Conservation (phyloP, 345 rosid genomes). For the Gossypium australe region DNA sequence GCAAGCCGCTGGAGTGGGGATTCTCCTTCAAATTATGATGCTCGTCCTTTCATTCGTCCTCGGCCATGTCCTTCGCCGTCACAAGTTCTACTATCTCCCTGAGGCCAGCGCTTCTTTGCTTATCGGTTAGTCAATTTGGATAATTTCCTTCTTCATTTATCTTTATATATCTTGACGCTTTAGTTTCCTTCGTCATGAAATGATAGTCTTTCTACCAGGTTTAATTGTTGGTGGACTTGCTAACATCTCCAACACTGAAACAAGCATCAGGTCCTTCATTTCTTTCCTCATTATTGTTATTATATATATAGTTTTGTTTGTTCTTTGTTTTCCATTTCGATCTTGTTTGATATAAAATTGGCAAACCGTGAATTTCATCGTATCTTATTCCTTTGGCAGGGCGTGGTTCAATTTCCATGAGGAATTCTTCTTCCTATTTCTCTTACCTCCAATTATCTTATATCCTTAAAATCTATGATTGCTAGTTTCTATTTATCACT, state of each 20-base stretch:
- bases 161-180: neutral
- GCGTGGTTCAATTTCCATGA: conserved; percentile 98
- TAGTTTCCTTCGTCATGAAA: neutral
- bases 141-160: neutral
- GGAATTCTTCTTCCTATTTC: conserved; percentile 91
- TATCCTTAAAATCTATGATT: conserved; percentile 47
- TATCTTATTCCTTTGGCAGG: conserved; percentile 36
- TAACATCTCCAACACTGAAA: conserved; percentile 82
- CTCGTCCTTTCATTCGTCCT: conserved; percentile 97
- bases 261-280: conserved; percentile 65
- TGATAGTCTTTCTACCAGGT: conserved; percentile 32
- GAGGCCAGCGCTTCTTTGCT: conserved; percentile 99
- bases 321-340: neutral
- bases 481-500: neutral
- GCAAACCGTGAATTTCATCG: neutral
- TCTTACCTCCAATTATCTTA: conserved; percentile 96
- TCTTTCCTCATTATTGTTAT: neutral
- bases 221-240: conserved; percentile 87
- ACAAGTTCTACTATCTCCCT: conserved; percentile 87
- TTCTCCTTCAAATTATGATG: conserved; percentile 99
- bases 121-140: conserved; percentile 43
- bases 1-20: conserved; percentile 98
- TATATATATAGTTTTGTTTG: neutral
- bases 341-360: neutral
- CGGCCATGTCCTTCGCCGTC: conserved; percentile 97